Percentiles rank a stretch among this genome's conserved stretches.
Evolutionary conservation across 257 asterid genomes (phyloP).

Genomic region (Striga asiatica): DNA sequence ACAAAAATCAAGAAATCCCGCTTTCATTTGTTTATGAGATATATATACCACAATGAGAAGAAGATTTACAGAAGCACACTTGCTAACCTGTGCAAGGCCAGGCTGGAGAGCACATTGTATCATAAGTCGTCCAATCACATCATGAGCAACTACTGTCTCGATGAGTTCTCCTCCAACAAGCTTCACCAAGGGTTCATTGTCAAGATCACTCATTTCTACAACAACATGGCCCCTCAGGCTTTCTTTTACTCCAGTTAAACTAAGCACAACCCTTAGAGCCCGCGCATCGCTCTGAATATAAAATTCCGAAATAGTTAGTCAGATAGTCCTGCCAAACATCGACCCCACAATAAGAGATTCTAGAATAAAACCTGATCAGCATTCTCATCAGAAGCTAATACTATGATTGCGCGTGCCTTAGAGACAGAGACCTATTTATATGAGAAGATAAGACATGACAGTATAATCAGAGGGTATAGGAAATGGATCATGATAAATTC

Average conservation of each 20-base stretch:
- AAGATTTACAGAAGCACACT: conserved; percentile 10
- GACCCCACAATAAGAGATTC: not conserved
- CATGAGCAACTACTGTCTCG: conserved; percentile 98
- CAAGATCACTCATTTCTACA: conserved; percentile 97
- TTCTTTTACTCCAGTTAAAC: conserved; percentile 86
- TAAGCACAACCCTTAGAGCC: conserved; percentile 94
- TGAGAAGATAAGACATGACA: conserved; percentile 12
- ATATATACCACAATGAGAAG: not conserved
- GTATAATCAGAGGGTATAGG: not conserved
- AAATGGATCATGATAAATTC: no score
- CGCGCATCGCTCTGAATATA: conserved; percentile 88
- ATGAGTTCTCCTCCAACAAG: conserved; percentile 94
- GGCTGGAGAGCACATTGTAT: conserved; percentile 99
- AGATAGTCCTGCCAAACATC: conserved; percentile 11
- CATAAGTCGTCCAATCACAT: conserved; percentile 96
- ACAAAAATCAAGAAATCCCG: not conserved
- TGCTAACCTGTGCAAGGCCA: conserved; percentile 93
- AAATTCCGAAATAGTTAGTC: conserved; percentile 16
- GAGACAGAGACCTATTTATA: conserved; percentile 85
- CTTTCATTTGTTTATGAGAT: conserved; percentile 3
- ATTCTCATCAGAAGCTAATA: conserved; percentile 93
- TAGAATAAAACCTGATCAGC: conserved; percentile 77
- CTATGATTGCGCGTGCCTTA: conserved; percentile 91
- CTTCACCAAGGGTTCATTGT: conserved; percentile 96
- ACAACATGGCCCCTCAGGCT: conserved; percentile 94